phyloP scores from a whole-genome alignment of 331 rosid genomes.

The Spiraea crenata region DNA sequence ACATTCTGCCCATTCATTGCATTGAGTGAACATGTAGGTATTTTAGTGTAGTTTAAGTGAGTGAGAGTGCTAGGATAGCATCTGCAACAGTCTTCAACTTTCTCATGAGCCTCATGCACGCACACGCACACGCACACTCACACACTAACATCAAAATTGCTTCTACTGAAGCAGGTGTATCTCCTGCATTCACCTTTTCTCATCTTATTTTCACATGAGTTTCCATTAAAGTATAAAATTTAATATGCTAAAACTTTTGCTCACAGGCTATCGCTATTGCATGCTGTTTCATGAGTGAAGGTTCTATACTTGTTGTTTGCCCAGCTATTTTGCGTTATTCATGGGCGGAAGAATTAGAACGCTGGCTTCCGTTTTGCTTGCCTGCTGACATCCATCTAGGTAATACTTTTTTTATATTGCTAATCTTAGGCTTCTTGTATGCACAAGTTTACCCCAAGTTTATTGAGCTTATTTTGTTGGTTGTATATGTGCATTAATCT shows the following conservation, averaged over 20 bases:
- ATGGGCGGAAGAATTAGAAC: conserved; percentile 98
- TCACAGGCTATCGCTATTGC: conserved; percentile 92
- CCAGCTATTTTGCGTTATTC: conserved; percentile 91
- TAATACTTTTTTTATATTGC: conserved; percentile 28
- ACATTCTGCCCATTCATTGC: background rate
- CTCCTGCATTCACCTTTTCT: conserved; percentile 4
- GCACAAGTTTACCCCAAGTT: background rate
- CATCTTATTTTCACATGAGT: conserved; percentile 3
- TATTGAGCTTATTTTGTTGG: background rate
- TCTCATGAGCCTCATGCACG: background rate
- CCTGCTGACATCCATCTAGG: conserved; percentile 90
- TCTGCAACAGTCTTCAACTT: conserved; percentile 1
- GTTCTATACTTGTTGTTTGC: conserved; percentile 84
- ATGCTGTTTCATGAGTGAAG: conserved; percentile 79
- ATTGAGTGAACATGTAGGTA: background rate
- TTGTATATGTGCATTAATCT: background rate
- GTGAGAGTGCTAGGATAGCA: conserved; percentile 3
- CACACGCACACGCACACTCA: background rate
- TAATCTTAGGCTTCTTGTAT: background rate
- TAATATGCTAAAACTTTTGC: conserved; percentile 20
- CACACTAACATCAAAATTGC: background rate
- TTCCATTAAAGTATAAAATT: background rate
- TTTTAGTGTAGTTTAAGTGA: background rate
- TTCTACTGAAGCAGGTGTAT: conserved; percentile 1
- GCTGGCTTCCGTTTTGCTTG: conserved; percentile 87